Conservation (phyloP, 345 rosid species). For the Eucalyptus tenuipes region DNA sequence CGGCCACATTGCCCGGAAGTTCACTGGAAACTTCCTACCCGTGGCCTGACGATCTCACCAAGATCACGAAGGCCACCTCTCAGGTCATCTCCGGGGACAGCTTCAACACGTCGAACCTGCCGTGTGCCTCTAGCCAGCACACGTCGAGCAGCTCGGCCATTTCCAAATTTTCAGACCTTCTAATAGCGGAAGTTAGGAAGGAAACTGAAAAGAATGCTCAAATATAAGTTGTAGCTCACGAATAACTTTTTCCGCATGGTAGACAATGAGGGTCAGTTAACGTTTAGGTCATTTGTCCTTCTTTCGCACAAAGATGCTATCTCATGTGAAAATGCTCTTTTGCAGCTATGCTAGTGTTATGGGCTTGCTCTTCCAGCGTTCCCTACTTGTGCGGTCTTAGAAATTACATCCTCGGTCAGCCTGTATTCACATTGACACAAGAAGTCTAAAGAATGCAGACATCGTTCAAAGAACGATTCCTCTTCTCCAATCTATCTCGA, state of each 20-base stretch:
- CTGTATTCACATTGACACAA: background rate
- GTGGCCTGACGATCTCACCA: slow-evolving; percentile 20
- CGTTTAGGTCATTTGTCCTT: no score
- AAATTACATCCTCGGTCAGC: background rate
- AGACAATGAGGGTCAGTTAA: no score
- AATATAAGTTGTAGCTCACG: no score
- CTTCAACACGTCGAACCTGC: slow-evolving; percentile 20
- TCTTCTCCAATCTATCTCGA: background rate
- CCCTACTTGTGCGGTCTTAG: background rate
- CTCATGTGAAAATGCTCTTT: no score
- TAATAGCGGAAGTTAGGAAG: no score
- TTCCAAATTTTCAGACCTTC: background rate
- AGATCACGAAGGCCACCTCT: slow-evolving; percentile 27
- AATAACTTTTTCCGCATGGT: no score
- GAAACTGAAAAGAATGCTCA: accelerated
- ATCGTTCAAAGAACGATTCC: background rate
- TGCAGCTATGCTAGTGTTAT: no score
- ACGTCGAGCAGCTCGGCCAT: slow-evolving; percentile 30
- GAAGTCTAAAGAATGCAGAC: background rate
- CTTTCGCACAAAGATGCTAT: no score
- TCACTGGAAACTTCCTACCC: slow-evolving; percentile 56
- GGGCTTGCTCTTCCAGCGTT: no score
- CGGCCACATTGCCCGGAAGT: slow-evolving; percentile 26
- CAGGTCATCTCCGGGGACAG: slow-evolving; percentile 39
- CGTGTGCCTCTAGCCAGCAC: slow-evolving; percentile 53